Evolutionary conservation across 2,329 filamentous ascomycete genomes (phyloP).

Genomic region (Claviceps africana): DNA sequence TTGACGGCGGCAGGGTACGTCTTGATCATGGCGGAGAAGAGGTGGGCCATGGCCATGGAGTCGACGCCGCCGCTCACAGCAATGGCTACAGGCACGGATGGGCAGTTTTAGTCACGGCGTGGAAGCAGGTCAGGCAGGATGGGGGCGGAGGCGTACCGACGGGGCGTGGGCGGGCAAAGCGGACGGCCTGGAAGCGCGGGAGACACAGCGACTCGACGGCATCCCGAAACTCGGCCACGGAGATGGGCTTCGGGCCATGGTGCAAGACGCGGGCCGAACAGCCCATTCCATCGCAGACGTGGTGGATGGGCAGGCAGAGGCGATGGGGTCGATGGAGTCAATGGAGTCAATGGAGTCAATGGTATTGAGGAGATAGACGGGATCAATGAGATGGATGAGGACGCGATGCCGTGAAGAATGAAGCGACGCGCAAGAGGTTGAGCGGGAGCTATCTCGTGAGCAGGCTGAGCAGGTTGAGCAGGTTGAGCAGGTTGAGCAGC

Average conservation of each 20-base stretch:
- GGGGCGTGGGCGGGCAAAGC: conserved; percentile 19
- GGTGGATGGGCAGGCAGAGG: not conserved
- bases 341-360: too few species aligned
- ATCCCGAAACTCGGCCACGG: conserved; percentile 26
- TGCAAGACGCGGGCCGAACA: conserved; percentile 20
- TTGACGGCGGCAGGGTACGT: conserved; percentile 19
- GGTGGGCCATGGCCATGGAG: conserved; percentile 84
- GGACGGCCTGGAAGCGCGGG: conserved; percentile 33
- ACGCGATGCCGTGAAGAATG: too few species aligned
- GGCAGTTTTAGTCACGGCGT: not conserved
- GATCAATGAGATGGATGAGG: too few species aligned
- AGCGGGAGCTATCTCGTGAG: too few species aligned
- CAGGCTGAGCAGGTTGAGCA: too few species aligned
- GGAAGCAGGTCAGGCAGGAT: not conserved
- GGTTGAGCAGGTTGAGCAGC: too few species aligned
- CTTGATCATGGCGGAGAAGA: conserved; percentile 42
- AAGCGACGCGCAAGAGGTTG: too few species aligned
- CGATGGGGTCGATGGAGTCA: not conserved
- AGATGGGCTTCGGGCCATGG: conserved; percentile 24
- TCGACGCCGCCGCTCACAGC: conserved; percentile 89
- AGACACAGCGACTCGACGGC: conserved; percentile 35
- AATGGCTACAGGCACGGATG: conserved; percentile 36
- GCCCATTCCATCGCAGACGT: conserved; percentile 21
- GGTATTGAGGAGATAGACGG: too few species aligned
- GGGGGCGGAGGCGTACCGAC: conserved; percentile 25